Percentiles rank a stretch among this genome's conserved stretches.
Conservation (phyloP, 495 filamentous ascomycete species). For the Xanthoparmelia taractica region DNA sequence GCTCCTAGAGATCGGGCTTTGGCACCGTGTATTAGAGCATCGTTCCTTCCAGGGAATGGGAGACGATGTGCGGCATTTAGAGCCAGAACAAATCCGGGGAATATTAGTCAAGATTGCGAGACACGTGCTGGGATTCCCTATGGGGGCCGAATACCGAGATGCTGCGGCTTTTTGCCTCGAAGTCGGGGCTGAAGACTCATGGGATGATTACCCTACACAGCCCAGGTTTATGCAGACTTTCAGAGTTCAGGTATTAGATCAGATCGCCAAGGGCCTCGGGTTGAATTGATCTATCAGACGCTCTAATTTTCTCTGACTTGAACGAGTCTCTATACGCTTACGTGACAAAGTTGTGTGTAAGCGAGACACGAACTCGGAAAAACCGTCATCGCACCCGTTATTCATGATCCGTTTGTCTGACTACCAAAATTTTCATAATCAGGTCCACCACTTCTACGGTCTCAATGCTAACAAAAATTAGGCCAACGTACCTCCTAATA, state of each 20-base stretch:
- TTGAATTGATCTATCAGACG: not conserved
- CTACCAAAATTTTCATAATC: not conserved
- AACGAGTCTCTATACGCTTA: not conserved
- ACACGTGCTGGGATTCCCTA: not conserved
- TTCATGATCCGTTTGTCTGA: not conserved
- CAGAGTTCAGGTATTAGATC: not conserved
- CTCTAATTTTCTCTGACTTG: not conserved
- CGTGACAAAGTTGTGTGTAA: not conserved
- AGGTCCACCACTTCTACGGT: not conserved
- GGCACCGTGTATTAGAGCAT: not conserved
- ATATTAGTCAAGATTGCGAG: not conserved
- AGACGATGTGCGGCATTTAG: not conserved
- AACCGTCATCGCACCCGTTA: not conserved
- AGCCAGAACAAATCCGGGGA: not conserved
- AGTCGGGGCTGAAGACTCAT: not conserved
- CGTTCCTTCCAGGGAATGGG: not conserved
- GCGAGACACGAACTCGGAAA: not conserved
- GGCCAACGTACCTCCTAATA: no score
- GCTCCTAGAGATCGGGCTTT: conserved; percentile 11
- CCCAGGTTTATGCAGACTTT: not conserved
- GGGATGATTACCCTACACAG: not conserved
- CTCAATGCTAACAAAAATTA: no score
- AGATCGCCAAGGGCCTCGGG: not conserved
- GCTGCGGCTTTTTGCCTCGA: not conserved
- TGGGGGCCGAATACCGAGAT: not conserved